Conservation (phyloP, 192 early-diverging fungal species). For the Coemansia sp. region DNA sequence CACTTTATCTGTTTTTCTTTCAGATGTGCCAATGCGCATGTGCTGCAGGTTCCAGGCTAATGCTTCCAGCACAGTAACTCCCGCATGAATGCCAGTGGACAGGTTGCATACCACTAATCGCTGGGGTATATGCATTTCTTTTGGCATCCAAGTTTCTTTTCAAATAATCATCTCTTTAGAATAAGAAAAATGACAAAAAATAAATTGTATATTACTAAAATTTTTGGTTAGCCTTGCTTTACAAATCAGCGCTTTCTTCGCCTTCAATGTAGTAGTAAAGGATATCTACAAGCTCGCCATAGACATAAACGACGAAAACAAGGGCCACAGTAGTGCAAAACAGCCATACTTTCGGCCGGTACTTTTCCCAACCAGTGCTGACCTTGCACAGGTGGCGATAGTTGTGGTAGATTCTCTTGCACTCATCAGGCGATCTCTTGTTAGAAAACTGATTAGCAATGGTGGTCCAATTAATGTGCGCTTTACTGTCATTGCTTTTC, state of each 20-base stretch:
- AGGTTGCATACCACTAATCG: no score
- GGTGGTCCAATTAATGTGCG: slow-evolving; percentile 9
- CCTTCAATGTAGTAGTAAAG: not conserved
- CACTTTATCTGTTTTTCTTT: no score
- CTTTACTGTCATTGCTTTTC: not conserved
- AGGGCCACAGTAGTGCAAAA: not conserved
- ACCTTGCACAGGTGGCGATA: slow-evolving; percentile 16
- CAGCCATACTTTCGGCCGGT: not conserved
- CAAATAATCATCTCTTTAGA: no score
- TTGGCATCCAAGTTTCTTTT: no score
- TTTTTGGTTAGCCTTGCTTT: not conserved
- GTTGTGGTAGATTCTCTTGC: slow-evolving; percentile 16
- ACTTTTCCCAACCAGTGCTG: not conserved
- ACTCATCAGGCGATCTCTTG: slow-evolving; percentile 13
- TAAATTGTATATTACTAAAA: not conserved
- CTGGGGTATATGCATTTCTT: no score
- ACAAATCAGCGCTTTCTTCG: not conserved
- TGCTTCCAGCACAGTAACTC: no score
- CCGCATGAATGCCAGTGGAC: no score
- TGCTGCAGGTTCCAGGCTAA: no score
- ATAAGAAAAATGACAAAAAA: not conserved
- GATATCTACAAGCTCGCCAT: not conserved
- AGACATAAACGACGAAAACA: not conserved
- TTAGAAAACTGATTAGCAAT: not conserved
- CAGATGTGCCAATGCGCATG: no score